phyloP scores from a whole-genome alignment of 2,329 filamentous ascomycete species.

The Alternaria arborescens region DNA sequence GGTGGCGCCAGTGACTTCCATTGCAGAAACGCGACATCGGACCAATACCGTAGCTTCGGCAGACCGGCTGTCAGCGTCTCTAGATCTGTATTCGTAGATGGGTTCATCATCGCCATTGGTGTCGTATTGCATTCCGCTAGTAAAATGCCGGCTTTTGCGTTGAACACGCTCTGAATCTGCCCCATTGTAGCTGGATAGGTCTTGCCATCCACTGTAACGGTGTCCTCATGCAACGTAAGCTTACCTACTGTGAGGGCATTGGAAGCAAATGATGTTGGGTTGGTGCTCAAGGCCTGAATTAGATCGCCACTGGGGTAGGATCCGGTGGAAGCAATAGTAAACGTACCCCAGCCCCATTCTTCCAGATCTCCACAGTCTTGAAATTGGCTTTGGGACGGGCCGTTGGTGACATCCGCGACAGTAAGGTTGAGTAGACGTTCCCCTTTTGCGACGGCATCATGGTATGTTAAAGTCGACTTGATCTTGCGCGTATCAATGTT shows the following conservation, averaged over 20 bases:
- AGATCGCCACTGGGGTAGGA: background rate
- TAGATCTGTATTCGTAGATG: background rate
- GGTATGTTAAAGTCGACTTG: background rate
- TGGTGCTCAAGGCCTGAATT: background rate
- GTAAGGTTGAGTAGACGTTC: background rate
- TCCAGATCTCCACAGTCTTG: background rate
- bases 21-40: slow-evolving; percentile 14
- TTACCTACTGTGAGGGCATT: background rate
- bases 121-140: background rate
- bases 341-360: background rate
- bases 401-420: background rate
- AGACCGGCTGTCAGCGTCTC: background rate
- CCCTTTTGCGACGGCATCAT: background rate
- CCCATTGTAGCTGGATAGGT: background rate
- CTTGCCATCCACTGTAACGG: background rate
- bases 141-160: background rate
- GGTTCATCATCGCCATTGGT: background rate
- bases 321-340: background rate
- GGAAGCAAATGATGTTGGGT: background rate
- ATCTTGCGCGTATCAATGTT: background rate
- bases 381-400: background rate
- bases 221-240: background rate
- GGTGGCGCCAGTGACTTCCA: background rate
- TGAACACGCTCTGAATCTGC: background rate
- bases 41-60: slow-evolving; percentile 8